Evolutionary conservation across 2,329 filamentous ascomycete genomes (phyloP).

Genomic region (Aspergillus thermomutatus): DNA sequence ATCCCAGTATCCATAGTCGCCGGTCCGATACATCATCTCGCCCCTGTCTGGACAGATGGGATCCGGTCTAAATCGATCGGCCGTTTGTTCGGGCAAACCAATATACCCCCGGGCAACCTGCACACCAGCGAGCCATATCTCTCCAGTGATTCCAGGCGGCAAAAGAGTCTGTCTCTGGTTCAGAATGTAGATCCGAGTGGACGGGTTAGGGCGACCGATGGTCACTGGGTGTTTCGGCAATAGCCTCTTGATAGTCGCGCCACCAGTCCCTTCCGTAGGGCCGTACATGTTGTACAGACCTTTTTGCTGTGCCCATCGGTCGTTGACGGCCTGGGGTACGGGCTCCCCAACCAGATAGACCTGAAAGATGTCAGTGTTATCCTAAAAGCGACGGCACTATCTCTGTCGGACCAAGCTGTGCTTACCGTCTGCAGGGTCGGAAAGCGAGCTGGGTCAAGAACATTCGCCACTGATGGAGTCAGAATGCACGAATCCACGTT

Average conservation of each 20-base stretch:
- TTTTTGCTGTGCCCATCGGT: too few relatives aligned
- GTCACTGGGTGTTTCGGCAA: constrained; percentile 27
- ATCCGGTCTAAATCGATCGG: constrained; percentile 31
- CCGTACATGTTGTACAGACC: too few relatives aligned
- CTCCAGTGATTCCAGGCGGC: constrained; percentile 37
- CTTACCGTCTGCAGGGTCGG: constrained; percentile 21
- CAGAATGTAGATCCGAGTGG: constrained; percentile 43
- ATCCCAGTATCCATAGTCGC: constrained; percentile 34
- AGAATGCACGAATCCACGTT: constrained; percentile 31
- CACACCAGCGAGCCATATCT: constrained; percentile 44
- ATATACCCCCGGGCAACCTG: constrained; percentile 46
- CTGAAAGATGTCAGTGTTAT: too few relatives aligned
- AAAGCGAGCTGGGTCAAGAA: constrained; percentile 31
- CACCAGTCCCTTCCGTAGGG: too few relatives aligned
- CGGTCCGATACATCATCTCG: constrained; percentile 41
- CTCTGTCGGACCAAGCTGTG: too few relatives aligned
- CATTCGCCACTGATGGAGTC: constrained; percentile 39
- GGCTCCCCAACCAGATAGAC: too few relatives aligned
- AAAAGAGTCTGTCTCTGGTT: constrained; percentile 28
- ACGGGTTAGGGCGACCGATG: constrained; percentile 35
- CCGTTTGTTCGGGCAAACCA: not conserved
- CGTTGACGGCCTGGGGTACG: too few relatives aligned
- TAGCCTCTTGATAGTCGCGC: too few relatives aligned
- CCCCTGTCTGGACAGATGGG: constrained; percentile 13
- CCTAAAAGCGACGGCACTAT: too few relatives aligned